These are phyloP conservation scores for Colletotrichum aenigma DNA, from an alignment of 2,329 filamentous ascomycete species.

Conservation along the genomic window DNA sequence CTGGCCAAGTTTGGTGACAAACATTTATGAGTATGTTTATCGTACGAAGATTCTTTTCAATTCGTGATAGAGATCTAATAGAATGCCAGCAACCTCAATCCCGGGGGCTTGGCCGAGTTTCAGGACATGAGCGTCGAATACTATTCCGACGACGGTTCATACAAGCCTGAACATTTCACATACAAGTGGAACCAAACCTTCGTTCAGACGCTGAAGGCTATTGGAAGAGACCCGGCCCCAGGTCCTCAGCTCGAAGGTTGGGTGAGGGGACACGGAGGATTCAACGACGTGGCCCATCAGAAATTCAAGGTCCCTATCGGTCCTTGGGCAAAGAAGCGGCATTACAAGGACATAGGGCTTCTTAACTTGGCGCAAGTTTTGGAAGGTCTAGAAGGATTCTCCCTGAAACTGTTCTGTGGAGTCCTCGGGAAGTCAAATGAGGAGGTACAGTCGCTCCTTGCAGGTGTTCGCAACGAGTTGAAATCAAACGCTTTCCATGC, in stretches of 20 bases:
- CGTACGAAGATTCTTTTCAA: too few relatives aligned
- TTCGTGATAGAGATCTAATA: background rate
- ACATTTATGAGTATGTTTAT: conserved; percentile 24
- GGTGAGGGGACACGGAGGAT: conserved; percentile 36
- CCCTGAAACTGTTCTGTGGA: conserved; percentile 31
- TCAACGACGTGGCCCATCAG: conserved; percentile 33
- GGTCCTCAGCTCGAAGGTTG: conserved; percentile 29
- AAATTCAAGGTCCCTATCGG: conserved; percentile 37
- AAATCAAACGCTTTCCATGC: conserved; percentile 29
- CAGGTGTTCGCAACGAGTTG: conserved; percentile 31
- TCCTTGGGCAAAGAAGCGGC: conserved; percentile 38
- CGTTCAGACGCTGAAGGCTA: conserved; percentile 14
- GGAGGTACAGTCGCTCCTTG: conserved; percentile 30
- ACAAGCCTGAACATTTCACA: conserved; percentile 23
- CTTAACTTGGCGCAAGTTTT: conserved; percentile 19
- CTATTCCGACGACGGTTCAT: conserved; percentile 31
- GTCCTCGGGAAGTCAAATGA: conserved; percentile 29
- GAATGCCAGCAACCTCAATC: conserved; percentile 32
- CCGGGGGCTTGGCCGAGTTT: conserved; percentile 39
- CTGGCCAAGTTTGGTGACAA: conserved; percentile 28
- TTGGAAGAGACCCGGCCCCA: conserved; percentile 27
- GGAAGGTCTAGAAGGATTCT: conserved; percentile 27
- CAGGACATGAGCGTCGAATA: conserved; percentile 29
- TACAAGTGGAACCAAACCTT: conserved; percentile 25
- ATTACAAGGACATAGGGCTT: conserved; percentile 33